A percentile compares a stretch with the other conserved stretches of the same genome.
These are phyloP conservation scores for Coccomyxa subellipsoidea DNA, from an alignment of 163 green algal genomes.

Conservation along the genomic window DNA sequence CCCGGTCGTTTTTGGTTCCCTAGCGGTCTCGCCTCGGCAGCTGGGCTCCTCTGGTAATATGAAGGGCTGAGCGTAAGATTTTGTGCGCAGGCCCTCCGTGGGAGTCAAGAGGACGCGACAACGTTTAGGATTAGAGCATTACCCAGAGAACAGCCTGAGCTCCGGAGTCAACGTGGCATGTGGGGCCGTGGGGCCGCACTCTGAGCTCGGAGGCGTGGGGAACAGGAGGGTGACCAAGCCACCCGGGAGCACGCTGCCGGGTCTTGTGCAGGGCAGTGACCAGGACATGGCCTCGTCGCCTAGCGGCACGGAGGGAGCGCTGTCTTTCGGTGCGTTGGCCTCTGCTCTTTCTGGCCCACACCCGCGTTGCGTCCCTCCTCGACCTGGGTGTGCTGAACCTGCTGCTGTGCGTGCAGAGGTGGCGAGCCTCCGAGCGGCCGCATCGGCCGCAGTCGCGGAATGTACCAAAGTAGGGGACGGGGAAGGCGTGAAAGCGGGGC, in stretches of 20 bases:
- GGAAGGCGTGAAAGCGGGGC: background rate
- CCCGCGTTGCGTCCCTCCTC: background rate
- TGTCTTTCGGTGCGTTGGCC: background rate
- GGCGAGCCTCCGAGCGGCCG: constrained; percentile 14
- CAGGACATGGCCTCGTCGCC: background rate
- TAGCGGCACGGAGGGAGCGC: background rate
- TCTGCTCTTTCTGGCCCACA: background rate
- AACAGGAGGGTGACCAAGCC: background rate
- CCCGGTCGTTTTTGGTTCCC: background rate
- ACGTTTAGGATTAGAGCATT: background rate
- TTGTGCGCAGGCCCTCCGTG: background rate
- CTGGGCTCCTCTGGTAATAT: background rate
- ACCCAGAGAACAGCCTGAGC: background rate
- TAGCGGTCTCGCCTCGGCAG: constrained; percentile 3
- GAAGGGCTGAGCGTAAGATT: background rate
- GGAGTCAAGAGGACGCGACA: background rate
- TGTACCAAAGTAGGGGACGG: constrained; percentile 15
- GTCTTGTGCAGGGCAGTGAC: background rate
- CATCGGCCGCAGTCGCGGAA: constrained; percentile 22
- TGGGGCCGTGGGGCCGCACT: background rate
- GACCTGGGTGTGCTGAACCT: background rate
- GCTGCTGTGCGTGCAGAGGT: constrained; percentile 7
- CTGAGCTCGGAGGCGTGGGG: background rate
- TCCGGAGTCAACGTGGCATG: constrained; percentile 4
- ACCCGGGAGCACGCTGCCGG: background rate